Evolutionary conservation across 306 rosid genomes (phyloP), one percentile per base, ranked within the genome.

Genomic region (Begonia fuchsioides): DNA sequence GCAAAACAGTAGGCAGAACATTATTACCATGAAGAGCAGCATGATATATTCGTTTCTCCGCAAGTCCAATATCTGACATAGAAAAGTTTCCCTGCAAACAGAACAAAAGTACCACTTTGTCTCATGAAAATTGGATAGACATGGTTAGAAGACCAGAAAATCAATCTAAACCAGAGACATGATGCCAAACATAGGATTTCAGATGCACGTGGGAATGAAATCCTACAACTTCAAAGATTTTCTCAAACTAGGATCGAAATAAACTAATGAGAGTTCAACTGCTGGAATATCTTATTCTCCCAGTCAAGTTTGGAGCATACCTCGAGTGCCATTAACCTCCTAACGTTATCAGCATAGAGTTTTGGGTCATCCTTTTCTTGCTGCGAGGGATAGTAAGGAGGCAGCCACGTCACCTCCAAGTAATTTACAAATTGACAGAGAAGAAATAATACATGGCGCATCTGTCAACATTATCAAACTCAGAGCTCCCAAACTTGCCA

Each of bases 21-120:
- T 76, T 87, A 79, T 82, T 87, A 87, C 96, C 96, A 73, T 82
- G 77, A 71, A 87, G 92, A 63, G 94, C 92, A 57, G 87, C 82
- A 54, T 72, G 96, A 62, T 82, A 87, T 13, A 77, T 60, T 63
- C 96, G 76, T 70, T 87, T 87, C 66, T 87, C 96, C 14, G 94
- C 78, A 58, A 87, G 92, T 63, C 96, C 96, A 38, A 87, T 72
- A 64, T 82, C 92, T 2, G 94, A 71, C 55, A 66, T 75, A 51
- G 40, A 66, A 79, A 87, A 59, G 64, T 80, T 64, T 43, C 96
- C 92, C 96, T 87, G 86, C 71, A 63, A 47, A 26, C 19, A 61
- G 51, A 63, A 57, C 58, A 58, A 9, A 45, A 41, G 8, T 26
- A 26, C 35, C 35, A 2, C 35, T 26, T 26, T 8, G 35, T 26